Evolutionary conservation across 805 yeast genomes (phyloP).

Genomic region (Helenozyma baotianmanensis): DNA sequence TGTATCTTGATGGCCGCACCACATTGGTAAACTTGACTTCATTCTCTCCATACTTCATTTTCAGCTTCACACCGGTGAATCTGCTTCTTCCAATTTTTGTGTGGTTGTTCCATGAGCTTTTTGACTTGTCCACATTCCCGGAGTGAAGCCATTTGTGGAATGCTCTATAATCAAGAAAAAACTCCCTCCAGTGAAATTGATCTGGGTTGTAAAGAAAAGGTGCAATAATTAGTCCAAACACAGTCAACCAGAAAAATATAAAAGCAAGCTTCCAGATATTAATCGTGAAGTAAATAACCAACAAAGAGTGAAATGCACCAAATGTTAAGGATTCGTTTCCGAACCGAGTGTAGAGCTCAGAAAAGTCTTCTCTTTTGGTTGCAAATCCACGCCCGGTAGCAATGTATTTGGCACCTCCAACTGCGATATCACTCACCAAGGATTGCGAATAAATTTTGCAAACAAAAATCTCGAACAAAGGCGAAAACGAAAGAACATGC

Average conservation of each 20-base stretch:
- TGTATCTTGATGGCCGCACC: conserved; percentile 46
- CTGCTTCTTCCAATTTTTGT: conserved; percentile 11
- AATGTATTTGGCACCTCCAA: conserved; percentile 85
- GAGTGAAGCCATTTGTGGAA: conserved; percentile 73
- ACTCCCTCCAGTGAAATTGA: conserved; percentile 94
- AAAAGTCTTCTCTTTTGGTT: conserved; percentile 72
- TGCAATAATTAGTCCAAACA: conserved; percentile 80
- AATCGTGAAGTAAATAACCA: conserved; percentile 25
- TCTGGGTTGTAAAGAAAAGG: conserved; percentile 97
- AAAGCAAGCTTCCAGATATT: conserved; percentile 90
- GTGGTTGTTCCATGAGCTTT: conserved; percentile 10
- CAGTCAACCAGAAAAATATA: conserved; percentile 95
- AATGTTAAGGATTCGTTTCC: conserved; percentile 75
- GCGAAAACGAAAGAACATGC: conserved; percentile 68
- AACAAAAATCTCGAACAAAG: conserved; percentile 78
- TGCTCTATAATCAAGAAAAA: conserved; percentile 93
- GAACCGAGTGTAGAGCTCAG: conserved; percentile 69
- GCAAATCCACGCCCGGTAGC: conserved; percentile 88
- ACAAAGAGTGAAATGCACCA: conserved; percentile 40
- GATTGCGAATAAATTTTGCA: conserved; percentile 76
- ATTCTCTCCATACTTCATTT: conserved; percentile 19
- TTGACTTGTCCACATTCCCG: conserved; percentile 6
- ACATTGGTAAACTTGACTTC: conserved; percentile 41
- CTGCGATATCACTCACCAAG: conserved; percentile 62
- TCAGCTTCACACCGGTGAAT: conserved; percentile 13